These are phyloP conservation scores for Fusarium fracticaudum DNA, from an alignment of 2,329 filamentous ascomycete genomes.

Conservation along the genomic window DNA sequence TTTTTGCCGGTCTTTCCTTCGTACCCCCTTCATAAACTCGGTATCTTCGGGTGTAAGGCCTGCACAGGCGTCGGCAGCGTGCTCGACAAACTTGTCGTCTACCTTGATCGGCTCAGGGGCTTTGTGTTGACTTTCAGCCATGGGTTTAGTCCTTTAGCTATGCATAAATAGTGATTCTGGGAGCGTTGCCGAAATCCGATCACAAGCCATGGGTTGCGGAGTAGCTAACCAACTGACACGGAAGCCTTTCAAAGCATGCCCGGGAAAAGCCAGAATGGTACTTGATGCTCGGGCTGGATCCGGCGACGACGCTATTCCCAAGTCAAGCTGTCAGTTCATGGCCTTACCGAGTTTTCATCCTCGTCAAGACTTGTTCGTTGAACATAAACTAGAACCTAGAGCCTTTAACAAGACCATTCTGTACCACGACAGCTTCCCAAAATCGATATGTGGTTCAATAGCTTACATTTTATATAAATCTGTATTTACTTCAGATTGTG, in stretches of 20 bases:
- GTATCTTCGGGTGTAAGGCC: conserved; percentile 33
- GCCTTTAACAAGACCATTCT: too few species aligned
- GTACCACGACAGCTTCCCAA: too few species aligned
- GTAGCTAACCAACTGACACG: background rate
- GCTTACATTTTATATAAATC: too few species aligned
- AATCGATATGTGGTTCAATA: too few species aligned
- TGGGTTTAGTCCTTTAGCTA: background rate
- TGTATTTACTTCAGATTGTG: too few species aligned
- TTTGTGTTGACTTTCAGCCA: background rate
- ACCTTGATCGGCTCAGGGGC: background rate
- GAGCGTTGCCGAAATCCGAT: background rate
- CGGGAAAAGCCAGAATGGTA: background rate
- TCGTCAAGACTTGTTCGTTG: too few species aligned
- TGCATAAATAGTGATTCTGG: background rate
- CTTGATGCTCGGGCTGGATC: background rate
- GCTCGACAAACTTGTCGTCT: conserved; percentile 1
- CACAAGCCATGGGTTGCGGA: background rate
- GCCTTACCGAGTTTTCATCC: too few species aligned
- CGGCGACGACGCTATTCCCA: background rate
- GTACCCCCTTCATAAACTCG: conserved; percentile 22
- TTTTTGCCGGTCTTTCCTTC: conserved; percentile 24
- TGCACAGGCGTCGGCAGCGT: conserved; percentile 31
- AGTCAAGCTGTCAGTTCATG: background rate
- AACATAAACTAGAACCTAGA: too few species aligned
- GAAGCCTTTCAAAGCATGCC: background rate